Base-by-base conservation (phyloP, 176 grass and related monocot genomes). In the Musa schizocarpa region DNA sequence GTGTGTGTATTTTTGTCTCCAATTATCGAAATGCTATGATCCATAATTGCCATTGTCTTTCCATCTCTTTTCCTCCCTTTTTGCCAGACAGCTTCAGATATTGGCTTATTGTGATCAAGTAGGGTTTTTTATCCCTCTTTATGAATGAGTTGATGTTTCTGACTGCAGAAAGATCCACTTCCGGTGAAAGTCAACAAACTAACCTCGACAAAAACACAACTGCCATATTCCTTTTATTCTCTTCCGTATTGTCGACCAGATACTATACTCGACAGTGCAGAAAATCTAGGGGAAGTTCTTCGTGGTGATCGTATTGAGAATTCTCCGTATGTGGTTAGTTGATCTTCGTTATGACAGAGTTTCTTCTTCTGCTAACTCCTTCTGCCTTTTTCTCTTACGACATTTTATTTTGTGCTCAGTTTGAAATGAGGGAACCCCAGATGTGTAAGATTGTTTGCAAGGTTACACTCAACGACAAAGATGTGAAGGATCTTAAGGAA, bases 241-340 rank as follows among this genome's bases (percentile, higher is more conserved):
- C 72, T 74, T 56, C 72, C 72, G 9, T 74, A 58, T 74, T 74
- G 72, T 29, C 52, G 11, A 74, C 72, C 72, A 29, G 72, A 57
- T 29, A 74, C 1, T 55, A 34, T 74, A 56, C 53, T 74, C 11
- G 72, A 74, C 14, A 74, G 72, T 74, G 72, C 72, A 43, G 72
- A 74, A 29, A 74, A 74, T 74, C 72, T 74, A 19, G 72, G 72
- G 53, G 72, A 74, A 27, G 72, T 74, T 74, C 72, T 74, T 56
- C 72, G 72, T 74, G 72, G 72, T 74, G 72, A 74, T 74, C 72
- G 72, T 19, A 74, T 74, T 74, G 72, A 74, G 57, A 74, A 74
- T 74, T 74, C 72, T 25, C 72, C 23, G 24, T 74, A 74, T 74
- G 53, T 57, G 72, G 72, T 74, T 57, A 55, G 72, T 71, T 71